Base-by-base conservation (phyloP, 352 stramenopile species). In the Pythium graminicola region DNA sequence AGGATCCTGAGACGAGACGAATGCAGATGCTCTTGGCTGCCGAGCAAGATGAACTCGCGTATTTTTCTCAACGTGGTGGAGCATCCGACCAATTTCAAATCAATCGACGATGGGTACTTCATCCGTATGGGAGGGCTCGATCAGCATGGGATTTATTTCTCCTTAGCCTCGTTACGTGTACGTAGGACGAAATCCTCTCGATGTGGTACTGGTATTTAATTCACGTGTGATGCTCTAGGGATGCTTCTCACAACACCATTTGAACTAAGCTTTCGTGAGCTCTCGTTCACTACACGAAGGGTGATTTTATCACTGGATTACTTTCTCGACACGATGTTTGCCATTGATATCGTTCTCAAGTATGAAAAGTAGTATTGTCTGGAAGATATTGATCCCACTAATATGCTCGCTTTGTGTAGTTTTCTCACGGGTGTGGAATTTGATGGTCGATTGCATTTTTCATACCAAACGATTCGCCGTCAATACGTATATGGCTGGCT, bases 381-480 rank as follows among this genome's bases (percentile, higher is more conserved):
- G 7, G n/a, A n/a, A n/a, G n/a, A n/a, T n/a, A n/a, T n/a, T n/a
- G n/a, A n/a, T n/a, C n/a, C n/a, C 7, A 43, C 36, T 43, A 43
- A 36, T 17, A 6, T 43, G 10, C 2, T 33, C 11, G 41, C n/a
- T 11, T 32, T 16, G 23, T 35, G 8, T 32, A 92, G 80, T 40
- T 92, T 92, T 46, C 83, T 79, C 44, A 92, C 81, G 4, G 81
- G 64, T 4, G 70, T 89, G 24, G 81, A 92, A 58, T 60, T 65
- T 24, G 74, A 89, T n/a, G 78, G 77, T 36, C 84, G 77, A 23
- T 57, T 92, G 0, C 75, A 89, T 26, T 89, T 89, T 46, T 86
- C 73, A 1, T 63, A 69, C 16, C 41, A 53, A 0, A 72, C 72
- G 3, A 92, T 88, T 17, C 59, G 70, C 3, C 56, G 62, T 6